Evolutionary conservation across 805 yeast species (phyloP), one percentile per base, ranked within the genome.

Genomic region (Ogataea zsoltii): DNA sequence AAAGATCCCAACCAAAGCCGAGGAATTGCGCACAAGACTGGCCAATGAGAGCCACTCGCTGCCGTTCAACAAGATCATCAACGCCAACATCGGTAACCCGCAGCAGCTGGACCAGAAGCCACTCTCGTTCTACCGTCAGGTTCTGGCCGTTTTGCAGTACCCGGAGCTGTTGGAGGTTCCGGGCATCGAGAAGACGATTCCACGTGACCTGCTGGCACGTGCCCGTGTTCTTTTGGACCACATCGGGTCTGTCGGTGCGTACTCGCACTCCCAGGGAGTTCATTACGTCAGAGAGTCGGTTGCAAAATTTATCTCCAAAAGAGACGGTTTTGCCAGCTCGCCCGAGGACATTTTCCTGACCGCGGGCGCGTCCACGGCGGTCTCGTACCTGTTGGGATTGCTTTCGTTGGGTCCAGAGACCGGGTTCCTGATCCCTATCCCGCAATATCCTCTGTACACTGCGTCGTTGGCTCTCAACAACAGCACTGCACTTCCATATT

Each of bases 21-120:
- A 92, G 58, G 87, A 89, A 61, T 70, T 94, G 47, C 75, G 83
- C 47, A 69, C 67, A 9, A 76, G 79, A 54, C 72, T 94, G 32
- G 62, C 65, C 10, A 63, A 69, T 33, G 72, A 78, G 32, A 83
- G 86, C 19, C 73, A 71, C 15, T 79, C 86, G 4, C 70, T 89
- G 53, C 96, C 96, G 0, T 94, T 90, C 62, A 68, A 77, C 34
- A 71, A 77, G 49, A 87, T 94, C 57, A 85, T 95, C 62, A 83
- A 81, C 59, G 94, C 97, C 52, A 94, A 94, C 64, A 94, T 94
- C 51, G 99, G 99, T 25, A 94, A 94, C 64, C 99, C 99, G 2
- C 99, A 94, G 68, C 98, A 92, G 65, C 75, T 94, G 62, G 92
- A 89, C 56, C 99, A 94, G 67, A 77, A 83, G 59, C 99, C 99